These are phyloP conservation scores for Erysimum cheiranthoides DNA, from an alignment of 345 rosid genomes.

Conservation along the genomic window DNA sequence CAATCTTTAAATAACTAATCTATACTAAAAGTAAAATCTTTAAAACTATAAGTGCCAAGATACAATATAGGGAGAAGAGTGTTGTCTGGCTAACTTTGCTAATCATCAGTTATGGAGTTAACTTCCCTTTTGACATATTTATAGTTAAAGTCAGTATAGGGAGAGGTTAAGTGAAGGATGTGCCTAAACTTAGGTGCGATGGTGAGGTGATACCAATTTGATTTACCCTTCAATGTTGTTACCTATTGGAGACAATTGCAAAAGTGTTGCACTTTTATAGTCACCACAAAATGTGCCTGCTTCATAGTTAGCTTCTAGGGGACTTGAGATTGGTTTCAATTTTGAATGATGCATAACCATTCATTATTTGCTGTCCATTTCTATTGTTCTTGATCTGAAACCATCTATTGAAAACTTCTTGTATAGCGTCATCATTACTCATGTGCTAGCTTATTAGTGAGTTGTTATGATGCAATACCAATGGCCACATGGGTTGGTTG, in stretches of 20 bases:
- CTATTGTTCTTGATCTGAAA: not conserved
- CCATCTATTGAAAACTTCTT: not conserved
- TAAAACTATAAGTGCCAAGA: not conserved
- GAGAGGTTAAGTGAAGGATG: no score
- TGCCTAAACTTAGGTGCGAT: no score
- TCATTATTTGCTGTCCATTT: not conserved
- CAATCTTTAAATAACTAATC: not conserved
- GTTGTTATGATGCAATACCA: no score
- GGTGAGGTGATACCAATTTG: no score
- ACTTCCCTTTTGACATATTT: no score
- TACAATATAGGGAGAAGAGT: not conserved
- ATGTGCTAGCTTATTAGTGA: not conserved
- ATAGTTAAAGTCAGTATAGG: no score
- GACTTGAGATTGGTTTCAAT: not conserved
- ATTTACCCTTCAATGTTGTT: no score
- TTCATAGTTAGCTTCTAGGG: not conserved
- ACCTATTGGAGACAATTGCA: no score
- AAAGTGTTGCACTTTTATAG: no score
- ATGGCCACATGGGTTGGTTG: constrained; percentile 16
- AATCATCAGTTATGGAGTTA: no score
- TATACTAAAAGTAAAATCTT: not conserved
- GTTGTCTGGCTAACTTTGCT: no score
- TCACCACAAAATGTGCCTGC: not conserved
- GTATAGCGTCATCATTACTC: not conserved
- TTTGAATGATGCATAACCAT: no score